These are phyloP conservation scores for Floccularia luteovirens DNA, from an alignment of 768 basidiomycete genomes.

Conservation along the genomic window DNA sequence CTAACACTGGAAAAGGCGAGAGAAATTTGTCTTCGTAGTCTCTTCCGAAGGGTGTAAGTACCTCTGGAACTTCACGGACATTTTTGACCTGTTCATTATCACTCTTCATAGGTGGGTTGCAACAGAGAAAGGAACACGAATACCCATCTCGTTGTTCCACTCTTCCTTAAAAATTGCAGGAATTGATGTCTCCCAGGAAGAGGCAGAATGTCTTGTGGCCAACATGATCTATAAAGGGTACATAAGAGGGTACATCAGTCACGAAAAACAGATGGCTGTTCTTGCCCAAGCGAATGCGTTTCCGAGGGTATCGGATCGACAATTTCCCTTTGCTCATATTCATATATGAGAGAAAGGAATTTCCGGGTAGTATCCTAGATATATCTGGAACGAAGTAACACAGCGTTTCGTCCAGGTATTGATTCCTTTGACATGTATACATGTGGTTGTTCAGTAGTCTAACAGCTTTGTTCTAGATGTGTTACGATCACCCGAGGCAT, in stretches of 20 bases:
- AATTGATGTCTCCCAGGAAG: slow-evolving; percentile 62
- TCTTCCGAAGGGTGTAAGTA: slow-evolving; percentile 74
- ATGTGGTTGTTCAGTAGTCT: background rate
- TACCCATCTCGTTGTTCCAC: slow-evolving; percentile 79
- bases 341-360: slow-evolving; percentile 6
- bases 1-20: slow-evolving; percentile 83
- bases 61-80: background rate
- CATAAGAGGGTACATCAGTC: slow-evolving; percentile 94
- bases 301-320: slow-evolving; percentile 61
- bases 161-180: slow-evolving; percentile 67
- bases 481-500: background rate
- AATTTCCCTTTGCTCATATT: slow-evolving; percentile 40
- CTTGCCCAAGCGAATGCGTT: slow-evolving; percentile 76
- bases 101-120: slow-evolving; percentile 64
- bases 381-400: background rate
- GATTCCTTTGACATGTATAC: background rate
- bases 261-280: slow-evolving; percentile 93
- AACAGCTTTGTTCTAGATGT: background rate
- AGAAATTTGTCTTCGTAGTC: slow-evolving; percentile 76
- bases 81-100: background rate
- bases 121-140: slow-evolving; percentile 62
- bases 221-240: slow-evolving; percentile 94
- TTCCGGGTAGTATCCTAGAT: background rate
- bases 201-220: slow-evolving; percentile 90
- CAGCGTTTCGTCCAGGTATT: background rate